Conservation (phyloP, 805 yeast genomes). For the Teunomyces atbi region DNA sequence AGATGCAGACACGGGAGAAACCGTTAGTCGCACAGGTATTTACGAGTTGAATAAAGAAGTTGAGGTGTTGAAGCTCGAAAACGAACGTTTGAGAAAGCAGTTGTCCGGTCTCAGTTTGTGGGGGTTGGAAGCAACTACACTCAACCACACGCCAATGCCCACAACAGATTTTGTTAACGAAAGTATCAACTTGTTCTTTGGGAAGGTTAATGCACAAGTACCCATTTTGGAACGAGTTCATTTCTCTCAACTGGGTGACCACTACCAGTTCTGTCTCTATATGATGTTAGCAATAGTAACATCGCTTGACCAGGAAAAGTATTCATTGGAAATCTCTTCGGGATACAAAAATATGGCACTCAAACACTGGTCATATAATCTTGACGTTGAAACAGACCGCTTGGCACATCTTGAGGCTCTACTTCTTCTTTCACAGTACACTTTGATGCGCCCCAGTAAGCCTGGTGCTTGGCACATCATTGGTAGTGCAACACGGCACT, state of each 20-base stretch:
- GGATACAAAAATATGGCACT: not conserved
- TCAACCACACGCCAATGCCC: not conserved
- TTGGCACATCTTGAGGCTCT: constrained; percentile 1
- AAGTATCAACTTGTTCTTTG: not conserved
- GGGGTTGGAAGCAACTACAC: not conserved
- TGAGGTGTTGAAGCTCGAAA: not conserved
- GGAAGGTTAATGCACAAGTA: not conserved
- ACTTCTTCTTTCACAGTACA: constrained; percentile 2
- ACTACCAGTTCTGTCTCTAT: not conserved
- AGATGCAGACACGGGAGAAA: not conserved
- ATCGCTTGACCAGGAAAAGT: constrained; percentile 1
- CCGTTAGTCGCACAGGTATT: not conserved
- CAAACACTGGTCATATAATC: not conserved
- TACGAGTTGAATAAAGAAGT: not conserved
- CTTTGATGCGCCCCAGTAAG: not conserved
- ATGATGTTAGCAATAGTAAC: not conserved
- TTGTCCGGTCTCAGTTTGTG: not conserved
- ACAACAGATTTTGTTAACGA: not conserved
- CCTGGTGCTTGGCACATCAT: constrained; percentile 1
- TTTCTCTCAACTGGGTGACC: not conserved
- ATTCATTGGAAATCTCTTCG: not conserved
- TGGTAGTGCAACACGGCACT: not conserved
- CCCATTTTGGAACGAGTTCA: not conserved
- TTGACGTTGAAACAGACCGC: not conserved
- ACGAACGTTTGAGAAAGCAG: not conserved